Conservation (phyloP, 192 early-diverging fungal genomes). For the Entrophospora sp. region DNA sequence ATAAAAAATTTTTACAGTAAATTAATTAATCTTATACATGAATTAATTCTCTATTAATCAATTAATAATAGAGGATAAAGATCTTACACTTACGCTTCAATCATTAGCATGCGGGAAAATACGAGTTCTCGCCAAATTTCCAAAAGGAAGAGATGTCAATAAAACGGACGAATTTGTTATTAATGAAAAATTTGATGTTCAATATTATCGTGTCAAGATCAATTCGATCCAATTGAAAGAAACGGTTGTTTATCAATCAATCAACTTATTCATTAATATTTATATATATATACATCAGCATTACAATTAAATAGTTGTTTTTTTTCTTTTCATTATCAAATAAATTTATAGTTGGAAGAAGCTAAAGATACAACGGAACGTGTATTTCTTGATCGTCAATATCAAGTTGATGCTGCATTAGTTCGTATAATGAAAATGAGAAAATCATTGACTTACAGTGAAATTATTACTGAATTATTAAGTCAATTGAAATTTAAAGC, state of each 20-base stretch:
- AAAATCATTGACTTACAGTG: constrained; percentile 58
- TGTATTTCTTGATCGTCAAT: constrained; percentile 66
- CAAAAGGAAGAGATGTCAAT: constrained; percentile 48
- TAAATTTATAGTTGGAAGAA: constrained; percentile 35
- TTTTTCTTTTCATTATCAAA: background rate
- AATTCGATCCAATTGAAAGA: constrained; percentile 59
- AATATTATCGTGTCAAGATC: constrained; percentile 61
- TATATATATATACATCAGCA: too few relatives aligned
- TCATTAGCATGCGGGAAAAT: constrained; percentile 81
- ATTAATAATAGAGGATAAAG: constrained; percentile 46
- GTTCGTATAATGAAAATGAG: constrained; percentile 82
- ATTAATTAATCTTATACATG: background rate
- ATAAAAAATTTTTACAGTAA: background rate
- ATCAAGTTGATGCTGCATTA: constrained; percentile 78
- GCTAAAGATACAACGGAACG: constrained; percentile 60
- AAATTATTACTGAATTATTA: constrained; percentile 63
- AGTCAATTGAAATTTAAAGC: constrained; percentile 54
- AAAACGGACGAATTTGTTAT: constrained; percentile 43
- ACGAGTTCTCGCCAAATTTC: constrained; percentile 67
- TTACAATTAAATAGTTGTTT: too few relatives aligned
- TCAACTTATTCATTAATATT: too few relatives aligned
- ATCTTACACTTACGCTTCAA: constrained; percentile 79
- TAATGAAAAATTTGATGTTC: constrained; percentile 55
- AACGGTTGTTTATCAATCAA: constrained; percentile 35
- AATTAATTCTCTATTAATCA: background rate